Evolutionary conservation across 2,329 filamentous ascomycete species (phyloP), one percentile per base, ranked within the genome.

Genomic region (Microcera coccophila): DNA sequence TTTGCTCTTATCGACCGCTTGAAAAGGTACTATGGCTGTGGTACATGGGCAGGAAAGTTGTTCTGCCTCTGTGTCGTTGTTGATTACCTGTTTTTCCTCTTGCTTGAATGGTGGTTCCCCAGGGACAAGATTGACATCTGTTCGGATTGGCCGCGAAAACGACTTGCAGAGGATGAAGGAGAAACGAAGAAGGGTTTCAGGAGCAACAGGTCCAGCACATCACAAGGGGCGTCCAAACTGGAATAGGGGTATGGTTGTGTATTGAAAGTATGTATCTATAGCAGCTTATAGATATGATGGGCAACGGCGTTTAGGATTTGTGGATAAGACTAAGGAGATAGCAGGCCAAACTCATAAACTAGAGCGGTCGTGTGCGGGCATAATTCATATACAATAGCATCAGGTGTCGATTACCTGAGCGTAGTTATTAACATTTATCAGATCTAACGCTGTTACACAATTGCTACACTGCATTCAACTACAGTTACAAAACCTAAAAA

Each of bases 21-120:
- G 16, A 98, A 98, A 69, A 75, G 93, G 45, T 98, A 98, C 66
- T 98, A 96, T 60, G 93, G 93, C 8, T 98, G 94, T 61, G 93
- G 93, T 24, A 91, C 97, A 38, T 98, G 93, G 93, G 93, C 93
- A 0, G 93, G 93, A 26, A 98, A 98, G 68, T 73, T 98, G 8
- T 98, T 98, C 60, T 96, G 93, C 59, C 73, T 98, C 2, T 96
- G 91, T 52, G 90, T 90, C 10, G 82, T 97, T 44, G 84, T 98
- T 39, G 93, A 98, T 66, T 98, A 95, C 58, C 69, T 98, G 37
- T 77, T 98, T 39, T 95, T 90, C 57, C 74, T 96, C 36, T 81
- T 95, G 37, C 73, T 96, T 40, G 93, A 98, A 65, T 81, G 94
- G 66, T 86, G 82, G 71, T 90, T 87, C 49, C 93, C 93, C 0